Evolutionary conservation across 106 monocot genomes (phyloP).

Genomic region (Xerophyta viscosa): DNA sequence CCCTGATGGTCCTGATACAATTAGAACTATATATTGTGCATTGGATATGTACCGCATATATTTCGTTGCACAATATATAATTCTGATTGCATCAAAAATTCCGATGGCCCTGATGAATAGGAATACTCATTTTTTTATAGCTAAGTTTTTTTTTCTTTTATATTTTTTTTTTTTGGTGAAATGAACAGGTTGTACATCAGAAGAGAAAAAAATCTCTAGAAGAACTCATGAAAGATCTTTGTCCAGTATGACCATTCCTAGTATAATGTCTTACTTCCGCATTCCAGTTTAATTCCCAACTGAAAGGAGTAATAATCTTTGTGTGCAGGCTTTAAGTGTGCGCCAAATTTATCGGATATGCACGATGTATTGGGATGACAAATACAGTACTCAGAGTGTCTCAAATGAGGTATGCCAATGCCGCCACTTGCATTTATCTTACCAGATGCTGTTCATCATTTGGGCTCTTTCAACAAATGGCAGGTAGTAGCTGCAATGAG

Average conservation of each 20-base stretch:
- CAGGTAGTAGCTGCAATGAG: slow-evolving; percentile 93
- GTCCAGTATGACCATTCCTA: slow-evolving; percentile 49
- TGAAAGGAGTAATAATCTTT: neutral
- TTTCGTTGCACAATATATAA: no score
- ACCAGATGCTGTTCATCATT: neutral
- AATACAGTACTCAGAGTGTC: slow-evolving; percentile 86
- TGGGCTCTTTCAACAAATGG: neutral
- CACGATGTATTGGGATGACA: slow-evolving; percentile 99
- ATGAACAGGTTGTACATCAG: slow-evolving; percentile 97
- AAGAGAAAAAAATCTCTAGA: slow-evolving; percentile 88
- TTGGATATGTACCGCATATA: no score
- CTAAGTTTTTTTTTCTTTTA: no score
- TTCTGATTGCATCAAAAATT: no score
- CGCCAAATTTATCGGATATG: slow-evolving; percentile 95
- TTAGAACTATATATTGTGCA: no score
- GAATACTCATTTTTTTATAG: no score
- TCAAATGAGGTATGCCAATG: slow-evolving; percentile 75
- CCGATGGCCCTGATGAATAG: no score
- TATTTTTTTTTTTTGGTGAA: no score
- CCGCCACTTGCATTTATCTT: no score
- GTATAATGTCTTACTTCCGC: neutral
- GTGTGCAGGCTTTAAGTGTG: slow-evolving; percentile 62
- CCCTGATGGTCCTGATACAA: no score
- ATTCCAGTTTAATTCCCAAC: neutral
- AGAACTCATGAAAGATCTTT: slow-evolving; percentile 92